A percentile compares a stretch with the other conserved stretches of the same genome.
Conservation (phyloP, 257 asterid species). For the Sherardia arvensis region DNA sequence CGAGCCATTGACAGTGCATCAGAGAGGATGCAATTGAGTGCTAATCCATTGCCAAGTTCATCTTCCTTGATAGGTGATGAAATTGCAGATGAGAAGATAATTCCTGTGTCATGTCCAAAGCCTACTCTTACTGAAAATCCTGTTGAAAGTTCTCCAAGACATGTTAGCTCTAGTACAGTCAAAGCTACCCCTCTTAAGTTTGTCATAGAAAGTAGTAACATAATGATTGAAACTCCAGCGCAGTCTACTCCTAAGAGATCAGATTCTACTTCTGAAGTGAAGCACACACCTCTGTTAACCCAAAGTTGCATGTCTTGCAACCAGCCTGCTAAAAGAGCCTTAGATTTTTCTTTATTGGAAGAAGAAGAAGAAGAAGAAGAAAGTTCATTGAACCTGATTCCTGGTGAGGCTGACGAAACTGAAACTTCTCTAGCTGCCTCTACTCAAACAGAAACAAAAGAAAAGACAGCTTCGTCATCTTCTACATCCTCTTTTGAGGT, state of each 20-base stretch:
- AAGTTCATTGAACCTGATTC: conserved; percentile 7
- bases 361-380: conserved; percentile 19
- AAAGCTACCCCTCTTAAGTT: conserved; percentile 64
- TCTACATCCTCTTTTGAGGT: background rate
- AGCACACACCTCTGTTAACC: conserved; percentile 32
- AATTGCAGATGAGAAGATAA: conserved; percentile 18
- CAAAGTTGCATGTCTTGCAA: conserved; percentile 32
- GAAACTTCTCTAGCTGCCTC: conserved; percentile 4
- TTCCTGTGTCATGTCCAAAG: conserved; percentile 25
- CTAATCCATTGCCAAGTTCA: conserved; percentile 16
- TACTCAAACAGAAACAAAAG: conserved; percentile 6
- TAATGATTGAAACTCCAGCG: conserved; percentile 58
- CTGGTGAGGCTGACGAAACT: conserved; percentile 9
- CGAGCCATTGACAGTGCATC: conserved; percentile 21
- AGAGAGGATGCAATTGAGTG: conserved; percentile 25
- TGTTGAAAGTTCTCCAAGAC: background rate
- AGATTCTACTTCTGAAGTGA: conserved; percentile 50
- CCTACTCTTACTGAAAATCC: conserved; percentile 10
- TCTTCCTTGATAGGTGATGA: conserved; percentile 24
- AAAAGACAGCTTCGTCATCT: background rate
- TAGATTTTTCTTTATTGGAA: conserved; percentile 40
- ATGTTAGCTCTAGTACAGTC: conserved; percentile 13
- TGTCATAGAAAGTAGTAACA: conserved; percentile 18
- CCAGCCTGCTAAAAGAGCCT: conserved; percentile 56
- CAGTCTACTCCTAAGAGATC: conserved; percentile 62